phyloP scores from a whole-genome alignment of 768 basidiomycete species.

The Favolaschia claudopus region DNA sequence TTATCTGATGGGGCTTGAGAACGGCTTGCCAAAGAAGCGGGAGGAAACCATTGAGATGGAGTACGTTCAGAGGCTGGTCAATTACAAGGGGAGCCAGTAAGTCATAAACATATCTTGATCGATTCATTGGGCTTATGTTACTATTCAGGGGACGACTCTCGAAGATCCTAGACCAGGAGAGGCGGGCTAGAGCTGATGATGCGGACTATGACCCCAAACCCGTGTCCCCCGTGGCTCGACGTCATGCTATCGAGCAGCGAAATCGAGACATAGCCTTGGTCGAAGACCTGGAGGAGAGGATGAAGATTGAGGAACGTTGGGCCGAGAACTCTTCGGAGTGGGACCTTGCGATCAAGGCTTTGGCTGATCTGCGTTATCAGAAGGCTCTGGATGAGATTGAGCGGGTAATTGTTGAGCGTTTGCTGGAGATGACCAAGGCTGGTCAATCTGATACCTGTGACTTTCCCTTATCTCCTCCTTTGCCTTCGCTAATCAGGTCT shows the following conservation, averaged over 20 bases:
- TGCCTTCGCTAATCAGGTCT: too few species aligned
- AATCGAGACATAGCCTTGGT: neutral
- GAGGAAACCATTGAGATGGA: conserved; percentile 21
- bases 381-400: too few species aligned
- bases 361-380: too few species aligned
- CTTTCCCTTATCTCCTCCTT: too few species aligned
- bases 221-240: too few species aligned
- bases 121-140: neutral
- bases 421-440: neutral
- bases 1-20: conserved; percentile 9
- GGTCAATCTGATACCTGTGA: too few species aligned
- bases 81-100: neutral
- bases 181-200: neutral
- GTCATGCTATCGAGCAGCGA: neutral
- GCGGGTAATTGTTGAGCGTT: conserved; percentile 6
- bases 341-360: too few species aligned
- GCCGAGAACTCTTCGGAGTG: conserved; percentile 18
- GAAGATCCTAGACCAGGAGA: neutral
- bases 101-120: neutral
- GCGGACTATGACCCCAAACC: neutral
- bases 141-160: neutral
- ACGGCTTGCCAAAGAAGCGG: neutral
- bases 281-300: conserved; percentile 17
- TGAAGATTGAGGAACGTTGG: conserved; percentile 8
- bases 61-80: conserved; percentile 7